Evolutionary conservation across 2,329 filamentous ascomycete species (phyloP), one percentile per base, ranked within the genome.

Genomic region (Amesomyces nigricolor): DNA sequence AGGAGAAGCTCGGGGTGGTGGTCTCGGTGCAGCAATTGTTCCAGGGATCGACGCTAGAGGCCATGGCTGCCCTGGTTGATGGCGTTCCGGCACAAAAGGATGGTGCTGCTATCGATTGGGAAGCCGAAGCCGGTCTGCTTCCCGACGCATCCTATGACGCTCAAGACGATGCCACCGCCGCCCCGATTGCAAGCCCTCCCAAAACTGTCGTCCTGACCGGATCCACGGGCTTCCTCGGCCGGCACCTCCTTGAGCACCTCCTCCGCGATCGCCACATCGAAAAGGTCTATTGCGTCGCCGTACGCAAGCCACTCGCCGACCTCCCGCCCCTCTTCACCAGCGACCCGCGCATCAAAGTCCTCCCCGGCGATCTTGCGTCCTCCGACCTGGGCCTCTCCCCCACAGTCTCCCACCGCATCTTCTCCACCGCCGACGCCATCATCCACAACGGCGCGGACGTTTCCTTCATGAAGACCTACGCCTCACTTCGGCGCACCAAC

Each of bases 371-470:
- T n/a, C 61, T 69, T 2, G 8, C 56, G 1, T 6, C 35, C 3
- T 59, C 64, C 0, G 26, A 37, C 2, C 55, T 35, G 14, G 47
- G 47, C 3, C 17, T 49, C 5, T 26, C 35, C 9, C 14, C 14
- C 35, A 19, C 11, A 11, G 37, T 9, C 9, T 7, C n/a, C 9
- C 16, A 22, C 19, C 2, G 11, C 13, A 14, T 66, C 22, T 58
- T 55, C n/a, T 9, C 10, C 3, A 3, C 22, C 1, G 57, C 58
- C 1, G 54, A 65, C 42, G 48, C 44, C 43, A 39, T 65, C 54
- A 54, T 88, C 19, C 85, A 81, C 64, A 72, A 68, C 50, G 79
- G 74, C 7, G 75, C 76, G n/a, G 69, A 72, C 17, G 65, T 67
- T 13, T 71, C 64, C 6, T 74, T 66, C 62, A 55, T 66, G 58